These are phyloP conservation scores for Ophiostoma angusticollis DNA, from an alignment of 2,329 filamentous ascomycete species.

Conservation along the genomic window DNA sequence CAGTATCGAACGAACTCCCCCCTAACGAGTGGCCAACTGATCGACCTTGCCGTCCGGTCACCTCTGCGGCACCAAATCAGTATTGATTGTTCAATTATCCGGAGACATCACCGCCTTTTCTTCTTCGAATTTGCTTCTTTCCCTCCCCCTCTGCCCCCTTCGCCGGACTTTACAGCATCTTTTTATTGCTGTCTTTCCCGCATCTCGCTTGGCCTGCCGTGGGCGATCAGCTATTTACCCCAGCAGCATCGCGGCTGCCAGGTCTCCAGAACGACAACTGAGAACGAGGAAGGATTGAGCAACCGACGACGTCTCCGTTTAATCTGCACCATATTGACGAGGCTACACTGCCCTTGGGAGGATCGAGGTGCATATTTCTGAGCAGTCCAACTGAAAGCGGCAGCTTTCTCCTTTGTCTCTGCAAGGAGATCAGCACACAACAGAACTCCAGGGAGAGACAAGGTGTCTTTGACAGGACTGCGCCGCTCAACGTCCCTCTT, in stretches of 20 bases:
- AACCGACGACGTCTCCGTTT: too few species aligned
- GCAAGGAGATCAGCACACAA: conserved; percentile 3
- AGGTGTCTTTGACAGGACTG: neutral
- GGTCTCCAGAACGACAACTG: too few species aligned
- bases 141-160: neutral
- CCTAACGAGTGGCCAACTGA: conserved; percentile 1
- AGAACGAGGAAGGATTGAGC: too few species aligned
- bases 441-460: neutral
- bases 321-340: too few species aligned
- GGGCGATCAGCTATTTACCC: too few species aligned
- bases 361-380: neutral
- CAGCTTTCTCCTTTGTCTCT: neutral
- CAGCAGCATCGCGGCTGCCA: too few species aligned
- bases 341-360: conserved; percentile 2
- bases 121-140: neutral
- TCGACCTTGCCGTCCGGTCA: conserved; percentile 4
- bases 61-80: neutral
- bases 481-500: conserved; percentile 9
- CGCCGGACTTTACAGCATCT: neutral
- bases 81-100: conserved; percentile 2
- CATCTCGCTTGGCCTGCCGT: too few species aligned
- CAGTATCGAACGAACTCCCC: neutral
- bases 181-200: neutral
- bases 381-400: neutral
- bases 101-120: neutral